Evolutionary conservation across 768 basidiomycete genomes (phyloP).

Genomic region (Podaxis sp.): DNA sequence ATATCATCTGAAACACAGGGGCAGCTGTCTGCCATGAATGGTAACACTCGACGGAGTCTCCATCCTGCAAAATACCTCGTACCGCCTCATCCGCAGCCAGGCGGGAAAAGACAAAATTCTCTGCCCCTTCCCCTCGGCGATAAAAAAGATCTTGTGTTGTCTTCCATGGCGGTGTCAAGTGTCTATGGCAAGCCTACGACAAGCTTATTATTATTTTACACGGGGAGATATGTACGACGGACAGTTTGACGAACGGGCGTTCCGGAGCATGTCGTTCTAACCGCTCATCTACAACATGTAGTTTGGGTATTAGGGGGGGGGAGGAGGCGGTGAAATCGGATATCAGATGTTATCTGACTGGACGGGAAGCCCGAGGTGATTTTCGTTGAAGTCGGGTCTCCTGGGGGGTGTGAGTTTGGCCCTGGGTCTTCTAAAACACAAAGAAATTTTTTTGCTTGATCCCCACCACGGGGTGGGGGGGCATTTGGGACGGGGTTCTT

Average conservation of each 20-base stretch:
- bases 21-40: not conserved
- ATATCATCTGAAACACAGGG: not conserved
- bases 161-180: not conserved
- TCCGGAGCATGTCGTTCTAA: not conserved
- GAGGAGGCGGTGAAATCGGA: not conserved
- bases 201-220: not conserved
- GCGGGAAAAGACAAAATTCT: not conserved
- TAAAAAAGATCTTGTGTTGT: not conserved
- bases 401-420: not conserved
- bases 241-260: not conserved
- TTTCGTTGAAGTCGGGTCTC: not conserved
- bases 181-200: not conserved
- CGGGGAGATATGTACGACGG: not conserved
- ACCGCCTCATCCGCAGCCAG: slow-evolving; percentile 1
- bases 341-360: not conserved
- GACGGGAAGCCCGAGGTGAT: slow-evolving; percentile 5
- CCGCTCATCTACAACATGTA: not conserved
- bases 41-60: not conserved
- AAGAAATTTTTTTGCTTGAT: not conserved
- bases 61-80: not conserved
- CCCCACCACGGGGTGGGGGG: not conserved
- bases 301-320: not conserved
- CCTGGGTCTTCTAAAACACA: not conserved
- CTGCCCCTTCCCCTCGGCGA: not conserved
- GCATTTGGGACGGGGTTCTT: not conserved